phyloP scores from a whole-genome alignment of 495 filamentous ascomycete species.

The Sordaria brevicollis region DNA sequence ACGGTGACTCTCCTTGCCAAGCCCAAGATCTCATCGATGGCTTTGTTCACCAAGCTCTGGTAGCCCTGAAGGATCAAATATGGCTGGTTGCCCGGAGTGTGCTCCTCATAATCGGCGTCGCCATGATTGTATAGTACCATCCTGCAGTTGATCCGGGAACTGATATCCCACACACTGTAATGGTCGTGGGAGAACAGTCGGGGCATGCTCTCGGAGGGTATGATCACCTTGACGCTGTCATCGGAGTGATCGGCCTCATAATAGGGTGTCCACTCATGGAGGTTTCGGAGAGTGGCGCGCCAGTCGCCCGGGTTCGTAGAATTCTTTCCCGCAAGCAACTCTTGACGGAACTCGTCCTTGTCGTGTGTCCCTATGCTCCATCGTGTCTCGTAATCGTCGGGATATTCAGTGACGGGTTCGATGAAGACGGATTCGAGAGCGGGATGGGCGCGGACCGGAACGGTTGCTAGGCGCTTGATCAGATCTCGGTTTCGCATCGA shows the following conservation, averaged over 20 bases:
- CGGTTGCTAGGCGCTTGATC: constrained; percentile 8
- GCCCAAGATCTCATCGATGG: constrained; percentile 10
- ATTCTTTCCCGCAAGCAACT: neutral
- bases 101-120: neutral
- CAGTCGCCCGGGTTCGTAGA: constrained; percentile 9
- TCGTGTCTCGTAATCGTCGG: constrained; percentile 4
- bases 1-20: constrained; percentile 3
- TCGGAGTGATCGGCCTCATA: neutral
- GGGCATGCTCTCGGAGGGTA: neutral
- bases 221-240: constrained; percentile 8
- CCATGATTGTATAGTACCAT: neutral
- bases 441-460: constrained; percentile 14
- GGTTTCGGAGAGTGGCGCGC: constrained; percentile 14
- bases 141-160: constrained; percentile 4
- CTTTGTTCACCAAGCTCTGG: neutral
- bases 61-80: constrained; percentile 8
- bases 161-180: constrained; percentile 11
- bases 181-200: constrained; percentile 1
- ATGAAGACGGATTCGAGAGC: constrained; percentile 13
- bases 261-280: constrained; percentile 13
- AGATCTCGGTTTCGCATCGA: neutral
- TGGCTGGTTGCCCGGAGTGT: neutral
- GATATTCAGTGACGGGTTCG: constrained; percentile 8
- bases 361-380: neutral
- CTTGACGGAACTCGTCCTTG: constrained; percentile 1